phyloP scores from a whole-genome alignment of 257 asterid species.

The Solanum raphanifolium region DNA sequence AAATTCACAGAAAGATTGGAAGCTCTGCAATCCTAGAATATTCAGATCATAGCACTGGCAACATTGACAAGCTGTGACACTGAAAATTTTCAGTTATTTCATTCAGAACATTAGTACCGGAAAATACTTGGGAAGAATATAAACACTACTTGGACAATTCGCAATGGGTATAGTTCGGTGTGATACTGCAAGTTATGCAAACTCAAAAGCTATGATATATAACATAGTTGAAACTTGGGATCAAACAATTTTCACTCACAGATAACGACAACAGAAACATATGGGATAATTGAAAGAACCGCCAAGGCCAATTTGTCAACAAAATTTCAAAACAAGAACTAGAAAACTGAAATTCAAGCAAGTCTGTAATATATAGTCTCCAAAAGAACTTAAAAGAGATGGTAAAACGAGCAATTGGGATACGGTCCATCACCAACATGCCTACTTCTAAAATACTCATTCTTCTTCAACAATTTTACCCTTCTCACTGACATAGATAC shows the following conservation, averaged over 20 bases:
- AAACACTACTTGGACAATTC: neutral
- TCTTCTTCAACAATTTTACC: neutral
- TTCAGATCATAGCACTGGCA: neutral
- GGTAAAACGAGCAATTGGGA: neutral
- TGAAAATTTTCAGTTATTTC: neutral
- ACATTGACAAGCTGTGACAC: neutral
- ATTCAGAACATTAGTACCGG: neutral
- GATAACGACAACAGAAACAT: neutral
- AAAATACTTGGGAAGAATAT: neutral
- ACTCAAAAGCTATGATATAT: neutral
- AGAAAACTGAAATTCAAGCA: neutral
- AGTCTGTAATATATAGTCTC: neutral
- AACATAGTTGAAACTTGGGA: neutral
- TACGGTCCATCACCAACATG: neutral
- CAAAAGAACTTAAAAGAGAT: neutral
- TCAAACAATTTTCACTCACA: neutral
- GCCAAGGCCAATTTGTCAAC: neutral
- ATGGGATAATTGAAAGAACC: neutral
- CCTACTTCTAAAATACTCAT: neutral
- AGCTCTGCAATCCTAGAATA: neutral
- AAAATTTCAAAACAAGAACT: neutral
- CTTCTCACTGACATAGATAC: constrained; percentile 5
- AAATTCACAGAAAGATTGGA: neutral
- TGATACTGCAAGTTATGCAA: neutral
- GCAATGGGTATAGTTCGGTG: neutral